phyloP scores from a whole-genome alignment of 768 basidiomycete species.

The Suillus lakei region DNA sequence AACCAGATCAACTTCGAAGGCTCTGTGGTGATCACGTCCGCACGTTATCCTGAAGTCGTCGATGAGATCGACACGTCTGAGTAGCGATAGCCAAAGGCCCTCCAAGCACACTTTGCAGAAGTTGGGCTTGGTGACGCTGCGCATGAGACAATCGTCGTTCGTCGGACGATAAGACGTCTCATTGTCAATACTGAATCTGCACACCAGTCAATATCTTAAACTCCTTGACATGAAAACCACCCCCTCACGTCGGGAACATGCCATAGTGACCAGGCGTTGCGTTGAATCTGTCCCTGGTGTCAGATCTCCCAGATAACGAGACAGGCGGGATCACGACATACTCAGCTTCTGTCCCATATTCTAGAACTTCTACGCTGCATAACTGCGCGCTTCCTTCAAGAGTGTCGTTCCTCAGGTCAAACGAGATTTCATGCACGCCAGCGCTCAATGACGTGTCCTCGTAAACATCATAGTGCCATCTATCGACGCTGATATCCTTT shows the following conservation, averaged over 20 bases:
- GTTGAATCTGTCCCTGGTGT: slow-evolving; percentile 54
- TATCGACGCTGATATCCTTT: slow-evolving; percentile 62
- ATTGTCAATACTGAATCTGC: slow-evolving; percentile 62
- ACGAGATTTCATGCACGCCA: slow-evolving; percentile 64
- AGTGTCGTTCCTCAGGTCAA: slow-evolving; percentile 53
- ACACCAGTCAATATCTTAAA: neutral
- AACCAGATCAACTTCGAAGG: slow-evolving; percentile 55
- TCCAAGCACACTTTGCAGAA: slow-evolving; percentile 80
- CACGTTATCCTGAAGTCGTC: slow-evolving; percentile 55
- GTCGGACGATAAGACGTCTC: slow-evolving; percentile 78
- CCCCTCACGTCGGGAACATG: slow-evolving; percentile 72
- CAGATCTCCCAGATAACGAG: slow-evolving; percentile 2
- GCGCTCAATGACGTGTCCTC: slow-evolving; percentile 42
- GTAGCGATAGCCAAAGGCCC: slow-evolving; percentile 72
- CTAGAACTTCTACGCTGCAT: slow-evolving; percentile 77
- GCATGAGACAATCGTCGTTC: slow-evolving; percentile 85
- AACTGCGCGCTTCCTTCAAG: slow-evolving; percentile 66
- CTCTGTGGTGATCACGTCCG: slow-evolving; percentile 24
- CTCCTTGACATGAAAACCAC: neutral
- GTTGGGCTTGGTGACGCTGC: slow-evolving; percentile 66
- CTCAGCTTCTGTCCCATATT: slow-evolving; percentile 70
- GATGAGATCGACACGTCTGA: slow-evolving; percentile 63
- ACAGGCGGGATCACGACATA: slow-evolving; percentile 33
- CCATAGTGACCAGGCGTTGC: slow-evolving; percentile 61
- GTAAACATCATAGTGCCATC: slow-evolving; percentile 76